Evolutionary conservation across 1,139 yeast genomes (phyloP).

Genomic region (Meyerozyma guilliermondii): DNA sequence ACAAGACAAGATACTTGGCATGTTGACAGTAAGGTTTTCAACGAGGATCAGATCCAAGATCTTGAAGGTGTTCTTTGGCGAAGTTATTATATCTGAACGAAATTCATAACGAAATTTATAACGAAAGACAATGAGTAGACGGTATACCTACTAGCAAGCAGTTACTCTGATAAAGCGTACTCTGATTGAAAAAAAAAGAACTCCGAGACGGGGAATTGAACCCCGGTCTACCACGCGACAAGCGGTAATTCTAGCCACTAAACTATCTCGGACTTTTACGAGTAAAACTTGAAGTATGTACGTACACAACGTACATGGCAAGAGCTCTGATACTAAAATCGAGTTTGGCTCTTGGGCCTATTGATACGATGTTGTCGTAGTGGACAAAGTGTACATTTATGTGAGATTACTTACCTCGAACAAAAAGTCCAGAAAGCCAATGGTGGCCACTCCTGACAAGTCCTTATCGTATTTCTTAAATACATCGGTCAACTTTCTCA

Average conservation of each 20-base stretch:
- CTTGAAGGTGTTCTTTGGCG: conserved; percentile 93
- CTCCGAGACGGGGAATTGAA: conserved; percentile 70
- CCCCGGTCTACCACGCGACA: conserved; percentile 66
- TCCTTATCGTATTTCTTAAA: conserved; percentile 75
- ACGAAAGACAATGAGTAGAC: no score
- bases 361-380: background rate
- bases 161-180: conserved; percentile 4
- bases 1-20: conserved; percentile 97
- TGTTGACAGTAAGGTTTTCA: conserved; percentile 73
- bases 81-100: conserved; percentile 69
- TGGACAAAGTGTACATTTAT: conserved; percentile 4
- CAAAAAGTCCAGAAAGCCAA: conserved; percentile 73
- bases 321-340: no score
- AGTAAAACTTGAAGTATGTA: background rate
- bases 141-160: no score
- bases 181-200: conserved; percentile 4
- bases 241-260: conserved; percentile 46
- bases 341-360: no score
- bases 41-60: conserved; percentile 78
- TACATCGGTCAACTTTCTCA: conserved; percentile 71
- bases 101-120: no score
- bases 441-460: conserved; percentile 71
- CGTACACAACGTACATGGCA: no score
- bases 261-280: conserved; percentile 34
- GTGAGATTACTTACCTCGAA: conserved; percentile 50